Percentiles rank a stretch among this genome's conserved stretches.
Evolutionary conservation across 805 yeast species (phyloP).

Genomic region (Kurtzmaniella fragi): DNA sequence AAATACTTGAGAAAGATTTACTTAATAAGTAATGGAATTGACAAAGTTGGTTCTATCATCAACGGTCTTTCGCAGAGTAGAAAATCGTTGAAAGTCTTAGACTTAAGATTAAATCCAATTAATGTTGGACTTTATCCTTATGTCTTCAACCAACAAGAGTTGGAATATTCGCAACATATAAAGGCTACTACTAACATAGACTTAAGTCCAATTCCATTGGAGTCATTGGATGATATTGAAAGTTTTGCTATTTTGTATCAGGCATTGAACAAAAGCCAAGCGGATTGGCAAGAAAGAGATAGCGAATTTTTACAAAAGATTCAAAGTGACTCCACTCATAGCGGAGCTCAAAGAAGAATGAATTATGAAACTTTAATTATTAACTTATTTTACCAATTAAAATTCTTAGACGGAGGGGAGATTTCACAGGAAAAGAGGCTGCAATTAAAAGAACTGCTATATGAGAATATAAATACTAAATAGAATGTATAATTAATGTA

Average conservation of each 20-base stretch:
- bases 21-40: slow-evolving; percentile 43
- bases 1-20: slow-evolving; percentile 33
- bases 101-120: slow-evolving; percentile 46
- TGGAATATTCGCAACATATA: slow-evolving; percentile 14
- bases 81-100: slow-evolving; percentile 32
- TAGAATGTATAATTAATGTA: not conserved
- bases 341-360: slow-evolving; percentile 15
- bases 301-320: slow-evolving; percentile 21
- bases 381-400: slow-evolving; percentile 27
- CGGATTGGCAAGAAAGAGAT: slow-evolving; percentile 38
- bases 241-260: slow-evolving; percentile 45
- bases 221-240: slow-evolving; percentile 47
- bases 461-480: not conserved
- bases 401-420: slow-evolving; percentile 32
- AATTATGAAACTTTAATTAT: slow-evolving; percentile 32
- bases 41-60: slow-evolving; percentile 27
- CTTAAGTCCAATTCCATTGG: slow-evolving; percentile 37
- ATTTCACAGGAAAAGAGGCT: slow-evolving; percentile 13
- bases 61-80: slow-evolving; percentile 26
- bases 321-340: slow-evolving; percentile 3
- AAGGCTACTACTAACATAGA: slow-evolving; percentile 9
- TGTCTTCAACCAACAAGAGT: slow-evolving; percentile 45
- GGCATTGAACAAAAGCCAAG: slow-evolving; percentile 29
- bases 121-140: slow-evolving; percentile 47
- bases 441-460: slow-evolving; percentile 6